A percentile compares a stretch with the other conserved stretches of the same genome.
These are phyloP conservation scores for Blakeslea trispora DNA, from an alignment of 371 early-diverging fungal genomes.

Conservation along the genomic window DNA sequence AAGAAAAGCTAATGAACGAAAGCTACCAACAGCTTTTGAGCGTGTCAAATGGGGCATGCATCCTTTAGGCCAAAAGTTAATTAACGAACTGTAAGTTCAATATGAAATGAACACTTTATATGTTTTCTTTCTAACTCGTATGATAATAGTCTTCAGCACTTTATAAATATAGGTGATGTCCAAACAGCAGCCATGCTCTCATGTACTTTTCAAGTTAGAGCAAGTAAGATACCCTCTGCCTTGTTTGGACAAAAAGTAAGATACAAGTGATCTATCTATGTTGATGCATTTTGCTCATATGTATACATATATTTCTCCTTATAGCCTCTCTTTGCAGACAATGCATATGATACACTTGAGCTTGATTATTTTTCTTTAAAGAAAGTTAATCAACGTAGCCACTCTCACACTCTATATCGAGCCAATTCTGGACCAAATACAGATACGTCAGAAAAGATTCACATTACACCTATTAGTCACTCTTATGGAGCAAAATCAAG, in stretches of 20 bases:
- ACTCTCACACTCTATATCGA: background rate
- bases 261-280: too few species aligned
- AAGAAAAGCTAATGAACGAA: background rate
- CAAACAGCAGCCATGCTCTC: constrained; percentile 84
- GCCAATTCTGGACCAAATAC: constrained; percentile 18
- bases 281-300: background rate
- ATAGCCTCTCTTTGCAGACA: constrained; percentile 20
- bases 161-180: constrained; percentile 73
- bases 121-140: too few species aligned
- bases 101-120: constrained; percentile 1
- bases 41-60: constrained; percentile 71
- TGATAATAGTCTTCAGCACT: constrained; percentile 70
- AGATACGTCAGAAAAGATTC: constrained; percentile 6
- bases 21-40: constrained; percentile 18
- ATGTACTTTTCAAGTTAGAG: constrained; percentile 63
- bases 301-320: background rate
- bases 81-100: constrained; percentile 59
- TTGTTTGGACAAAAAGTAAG: constrained; percentile 26
- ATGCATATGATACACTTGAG: constrained; percentile 21
- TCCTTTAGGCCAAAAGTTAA: constrained; percentile 69
- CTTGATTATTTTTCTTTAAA: constrained; percentile 34
- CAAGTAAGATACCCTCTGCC: constrained; percentile 19
- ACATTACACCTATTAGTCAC: constrained; percentile 26
- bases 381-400: constrained; percentile 5
- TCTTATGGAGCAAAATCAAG: constrained; percentile 36